Evolutionary conservation across 192 early-diverging fungal species (phyloP).

Genomic region (Backusella liffmaniae): DNA sequence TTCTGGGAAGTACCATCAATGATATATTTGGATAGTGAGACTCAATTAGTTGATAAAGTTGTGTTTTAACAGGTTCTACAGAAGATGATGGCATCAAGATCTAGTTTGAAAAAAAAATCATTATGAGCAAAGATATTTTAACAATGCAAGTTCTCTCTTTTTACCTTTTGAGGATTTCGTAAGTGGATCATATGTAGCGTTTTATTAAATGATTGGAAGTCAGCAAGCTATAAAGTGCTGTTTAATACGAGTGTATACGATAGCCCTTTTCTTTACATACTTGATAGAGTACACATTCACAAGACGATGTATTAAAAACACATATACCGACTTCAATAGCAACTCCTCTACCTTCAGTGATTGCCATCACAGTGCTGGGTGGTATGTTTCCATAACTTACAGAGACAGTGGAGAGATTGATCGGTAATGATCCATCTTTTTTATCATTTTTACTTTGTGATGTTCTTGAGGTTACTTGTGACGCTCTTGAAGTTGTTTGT

Average conservation of each 20-base stretch:
- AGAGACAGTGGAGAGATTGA: not conserved
- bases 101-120: not conserved
- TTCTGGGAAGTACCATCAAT: constrained; percentile 52
- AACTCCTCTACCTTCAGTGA: constrained; percentile 54
- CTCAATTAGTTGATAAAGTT: constrained; percentile 49
- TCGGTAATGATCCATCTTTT: not conserved
- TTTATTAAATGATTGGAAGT: constrained; percentile 53
- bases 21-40: constrained; percentile 38
- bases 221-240: not conserved
- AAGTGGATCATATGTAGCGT: constrained; percentile 61
- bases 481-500: not conserved
- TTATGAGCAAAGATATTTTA: not conserved
- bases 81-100: constrained; percentile 34
- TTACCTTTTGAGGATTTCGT: constrained; percentile 50
- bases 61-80: constrained; percentile 49
- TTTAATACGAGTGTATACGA: not conserved
- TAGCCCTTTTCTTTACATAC: constrained; percentile 29
- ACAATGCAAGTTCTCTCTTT: not conserved
- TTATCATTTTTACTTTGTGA: not conserved
- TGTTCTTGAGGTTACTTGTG: not conserved
- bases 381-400: not conserved
- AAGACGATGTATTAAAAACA: constrained; percentile 49
- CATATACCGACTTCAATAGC: constrained; percentile 49
- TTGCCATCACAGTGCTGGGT: constrained; percentile 35
- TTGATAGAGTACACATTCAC: constrained; percentile 61